Evolutionary conservation across 2,329 filamentous ascomycete genomes (phyloP).

Genomic region (Trichophyton rubrum): DNA sequence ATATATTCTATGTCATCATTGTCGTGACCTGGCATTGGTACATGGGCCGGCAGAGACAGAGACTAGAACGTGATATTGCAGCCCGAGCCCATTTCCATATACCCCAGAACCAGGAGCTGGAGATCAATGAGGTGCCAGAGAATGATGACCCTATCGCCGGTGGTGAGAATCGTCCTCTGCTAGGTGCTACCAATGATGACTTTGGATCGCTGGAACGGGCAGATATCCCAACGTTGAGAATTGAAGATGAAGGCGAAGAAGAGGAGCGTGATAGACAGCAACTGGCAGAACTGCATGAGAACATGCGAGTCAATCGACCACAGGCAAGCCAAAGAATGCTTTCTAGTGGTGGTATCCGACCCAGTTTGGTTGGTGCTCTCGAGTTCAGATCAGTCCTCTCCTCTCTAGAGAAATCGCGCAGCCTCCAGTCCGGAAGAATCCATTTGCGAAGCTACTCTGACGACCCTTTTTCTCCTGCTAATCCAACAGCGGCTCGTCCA

Average conservation of each 20-base stretch:
- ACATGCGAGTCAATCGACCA: slow-evolving; percentile 76
- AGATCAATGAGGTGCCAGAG: slow-evolving; percentile 43
- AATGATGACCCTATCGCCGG: slow-evolving; percentile 37
- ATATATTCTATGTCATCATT: slow-evolving; percentile 74
- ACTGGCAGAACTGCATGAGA: slow-evolving; percentile 73
- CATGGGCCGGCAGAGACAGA: slow-evolving; percentile 49
- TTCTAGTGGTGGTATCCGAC: slow-evolving; percentile 72
- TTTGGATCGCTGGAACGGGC: slow-evolving; percentile 49
- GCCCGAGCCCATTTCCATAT: slow-evolving; percentile 63
- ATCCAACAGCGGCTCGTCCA: neutral
- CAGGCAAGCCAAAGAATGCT: slow-evolving; percentile 53
- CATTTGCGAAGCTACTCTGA: slow-evolving; percentile 58
- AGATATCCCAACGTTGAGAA: slow-evolving; percentile 32
- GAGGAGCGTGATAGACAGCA: slow-evolving; percentile 44
- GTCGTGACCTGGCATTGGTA: slow-evolving; percentile 93
- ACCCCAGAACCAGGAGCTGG: slow-evolving; percentile 46
- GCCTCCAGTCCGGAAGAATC: slow-evolving; percentile 58
- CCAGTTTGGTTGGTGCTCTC: slow-evolving; percentile 81
- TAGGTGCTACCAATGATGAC: slow-evolving; percentile 47
- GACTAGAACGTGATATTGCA: slow-evolving; percentile 54
- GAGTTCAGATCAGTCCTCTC: slow-evolving; percentile 86
- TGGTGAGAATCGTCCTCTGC: slow-evolving; percentile 34
- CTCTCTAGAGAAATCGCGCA: slow-evolving; percentile 72
- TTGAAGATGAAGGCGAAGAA: slow-evolving; percentile 43
- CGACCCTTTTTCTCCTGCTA: slow-evolving; percentile 35